Evolutionary conservation across 306 rosid species (phyloP).

Genomic region (Medicago truncatula): MtrunA17r5.0-ANR NC_053044.1:2437501-2438000

Average conservation of each 20-base stretch:
- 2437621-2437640: not conserved
- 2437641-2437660: too few species aligned
- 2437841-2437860: slow-evolving; percentile 78
- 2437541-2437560: not conserved
- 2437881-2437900: slow-evolving; percentile 7
- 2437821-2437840: slow-evolving; percentile 73
- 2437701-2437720: not conserved
- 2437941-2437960: not conserved
- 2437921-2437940: slow-evolving; percentile 20
- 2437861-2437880: not conserved
- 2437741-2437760: not conserved
- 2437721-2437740: not conserved
- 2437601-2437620: not conserved
- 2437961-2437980: not conserved
- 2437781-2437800: not conserved
- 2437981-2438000: slow-evolving; percentile 11
- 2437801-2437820: slow-evolving; percentile 68
- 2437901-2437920: slow-evolving; percentile 1
- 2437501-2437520: too few species aligned
- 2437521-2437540: not conserved
- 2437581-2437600: not conserved
- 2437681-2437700: not conserved
- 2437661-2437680: not conserved
- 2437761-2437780: not conserved
- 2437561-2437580: not conserved